Conservation (phyloP, 23 red algal species). For the Gracilariopsis chorda region DNA sequence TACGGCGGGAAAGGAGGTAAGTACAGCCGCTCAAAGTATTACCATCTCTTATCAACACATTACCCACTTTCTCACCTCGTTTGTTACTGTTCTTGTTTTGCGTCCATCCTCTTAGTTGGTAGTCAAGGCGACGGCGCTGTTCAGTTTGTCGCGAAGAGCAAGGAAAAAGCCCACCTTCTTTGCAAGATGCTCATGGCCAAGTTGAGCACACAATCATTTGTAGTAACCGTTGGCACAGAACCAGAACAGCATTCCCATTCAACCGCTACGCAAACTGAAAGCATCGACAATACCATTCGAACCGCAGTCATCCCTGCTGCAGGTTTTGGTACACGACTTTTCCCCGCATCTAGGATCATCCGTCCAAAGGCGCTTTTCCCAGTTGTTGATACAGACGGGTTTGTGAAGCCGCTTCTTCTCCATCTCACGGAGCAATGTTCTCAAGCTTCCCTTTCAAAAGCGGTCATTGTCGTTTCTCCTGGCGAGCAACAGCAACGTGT, state of each 20-base stretch:
- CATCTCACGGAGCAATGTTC: constrained; percentile 38
- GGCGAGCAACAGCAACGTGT: constrained; percentile 36
- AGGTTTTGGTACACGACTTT: constrained; percentile 55
- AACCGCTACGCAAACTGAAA: not conserved
- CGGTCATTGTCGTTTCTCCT: constrained; percentile 16
- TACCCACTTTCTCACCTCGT: no score
- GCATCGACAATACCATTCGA: not conserved
- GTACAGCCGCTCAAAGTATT: not conserved
- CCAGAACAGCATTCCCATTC: not conserved
- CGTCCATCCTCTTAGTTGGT: constrained; percentile 13
- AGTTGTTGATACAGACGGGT: constrained; percentile 45
- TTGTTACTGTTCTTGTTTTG: no score
- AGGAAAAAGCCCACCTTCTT: not conserved
- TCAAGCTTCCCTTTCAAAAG: not conserved
- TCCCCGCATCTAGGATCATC: constrained; percentile 40
- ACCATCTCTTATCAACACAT: not conserved
- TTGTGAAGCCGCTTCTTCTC: constrained; percentile 51
- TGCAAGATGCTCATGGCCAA: not conserved
- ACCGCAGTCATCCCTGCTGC: constrained; percentile 56
- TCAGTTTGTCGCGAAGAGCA: constrained; percentile 49
- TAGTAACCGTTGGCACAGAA: not conserved
- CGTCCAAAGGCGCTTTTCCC: constrained; percentile 51
- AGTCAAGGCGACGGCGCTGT: constrained; percentile 57
- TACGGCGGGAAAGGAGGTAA: constrained; percentile 53
- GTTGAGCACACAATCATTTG: not conserved